phyloP scores from a whole-genome alignment of 2,329 filamentous ascomycete species.

The Trichothecium roseum region DNA sequence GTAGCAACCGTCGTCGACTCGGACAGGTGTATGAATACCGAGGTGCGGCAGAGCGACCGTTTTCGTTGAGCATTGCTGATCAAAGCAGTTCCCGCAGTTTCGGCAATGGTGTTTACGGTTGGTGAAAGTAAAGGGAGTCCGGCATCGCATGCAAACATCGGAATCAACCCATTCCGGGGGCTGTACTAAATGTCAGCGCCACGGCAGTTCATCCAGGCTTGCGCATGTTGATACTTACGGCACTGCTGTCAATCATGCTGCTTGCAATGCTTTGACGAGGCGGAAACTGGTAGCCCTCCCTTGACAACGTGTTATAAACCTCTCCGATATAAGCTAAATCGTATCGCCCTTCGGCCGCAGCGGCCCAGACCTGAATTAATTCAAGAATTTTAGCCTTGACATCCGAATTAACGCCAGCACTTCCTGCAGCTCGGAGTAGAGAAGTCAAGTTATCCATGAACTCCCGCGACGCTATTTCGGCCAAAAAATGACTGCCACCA shows the following conservation, averaged over 20 bases:
- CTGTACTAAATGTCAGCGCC: slow-evolving; percentile 26
- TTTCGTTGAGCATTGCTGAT: slow-evolving; percentile 89
- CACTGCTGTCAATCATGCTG: slow-evolving; percentile 95
- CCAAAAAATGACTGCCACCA: slow-evolving; percentile 87
- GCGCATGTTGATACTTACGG: slow-evolving; percentile 46
- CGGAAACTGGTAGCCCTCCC: slow-evolving; percentile 81
- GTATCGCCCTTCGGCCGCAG: slow-evolving; percentile 73
- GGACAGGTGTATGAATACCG: slow-evolving; percentile 80
- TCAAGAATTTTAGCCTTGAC: slow-evolving; percentile 88
- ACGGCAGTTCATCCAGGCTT: not conserved
- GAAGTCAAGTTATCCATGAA: slow-evolving; percentile 97
- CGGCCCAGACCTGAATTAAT: slow-evolving; percentile 87
- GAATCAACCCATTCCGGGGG: slow-evolving; percentile 97
- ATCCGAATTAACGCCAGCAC: slow-evolving; percentile 67
- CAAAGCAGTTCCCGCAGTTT: slow-evolving; percentile 96
- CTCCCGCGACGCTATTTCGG: slow-evolving; percentile 90
- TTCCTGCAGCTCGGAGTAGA: slow-evolving; percentile 70
- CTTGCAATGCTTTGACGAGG: slow-evolving; percentile 80
- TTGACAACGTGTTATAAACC: slow-evolving; percentile 72
- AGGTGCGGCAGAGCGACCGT: slow-evolving; percentile 80
- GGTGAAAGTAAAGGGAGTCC: slow-evolving; percentile 91
- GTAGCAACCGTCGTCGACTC: slow-evolving; percentile 94
- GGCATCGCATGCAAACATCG: slow-evolving; percentile 96
- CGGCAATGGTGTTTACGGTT: slow-evolving; percentile 98
- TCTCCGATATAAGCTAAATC: slow-evolving; percentile 81